A percentile compares a stretch with the other conserved stretches of the same genome.
phyloP scores from a whole-genome alignment of 331 rosid genomes.

The Saraca asoca region DNA sequence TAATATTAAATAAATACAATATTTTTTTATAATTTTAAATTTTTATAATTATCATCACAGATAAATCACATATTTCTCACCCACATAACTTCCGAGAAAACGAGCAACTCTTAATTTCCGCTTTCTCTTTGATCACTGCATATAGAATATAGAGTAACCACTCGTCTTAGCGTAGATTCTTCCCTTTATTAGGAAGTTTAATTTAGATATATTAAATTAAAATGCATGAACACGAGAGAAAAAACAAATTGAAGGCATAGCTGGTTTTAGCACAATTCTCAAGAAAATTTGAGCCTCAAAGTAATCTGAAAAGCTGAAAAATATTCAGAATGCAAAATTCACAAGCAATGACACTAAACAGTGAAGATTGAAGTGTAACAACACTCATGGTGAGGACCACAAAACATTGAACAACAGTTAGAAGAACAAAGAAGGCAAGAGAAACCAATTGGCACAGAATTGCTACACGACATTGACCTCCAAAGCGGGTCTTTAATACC shows the following conservation, averaged over 20 bases:
- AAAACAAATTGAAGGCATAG: background rate
- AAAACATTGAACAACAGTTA: conserved; percentile 18
- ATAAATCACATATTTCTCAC: too few relatives aligned
- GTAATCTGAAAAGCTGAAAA: conserved; percentile 32
- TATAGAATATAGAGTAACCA: too few relatives aligned
- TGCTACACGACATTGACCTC: conserved; percentile 34
- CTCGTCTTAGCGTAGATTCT: background rate
- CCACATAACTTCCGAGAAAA: too few relatives aligned
- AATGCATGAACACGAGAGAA: background rate
- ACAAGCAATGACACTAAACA: background rate
- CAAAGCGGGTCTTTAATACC: conserved; percentile 35
- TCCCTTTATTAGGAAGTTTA: background rate
- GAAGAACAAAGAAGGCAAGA: conserved; percentile 10
- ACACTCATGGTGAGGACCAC: conserved; percentile 31
- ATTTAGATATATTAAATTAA: background rate
- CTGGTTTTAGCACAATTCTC: conserved; percentile 34
- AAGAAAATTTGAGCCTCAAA: conserved; percentile 36
- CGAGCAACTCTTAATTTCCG: conserved; percentile 12
- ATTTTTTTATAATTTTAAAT: too few relatives aligned
- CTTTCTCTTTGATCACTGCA: too few relatives aligned
- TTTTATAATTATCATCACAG: too few relatives aligned
- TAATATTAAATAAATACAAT: too few relatives aligned
- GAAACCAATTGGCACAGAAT: conserved; percentile 20
- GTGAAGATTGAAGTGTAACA: background rate
- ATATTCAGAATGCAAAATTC: conserved; percentile 9